Evolutionary conservation across 2,329 filamentous ascomycete genomes (phyloP), one percentile per base, ranked within the genome.

Genomic region (Chaetomiaceae sp.): DNA sequence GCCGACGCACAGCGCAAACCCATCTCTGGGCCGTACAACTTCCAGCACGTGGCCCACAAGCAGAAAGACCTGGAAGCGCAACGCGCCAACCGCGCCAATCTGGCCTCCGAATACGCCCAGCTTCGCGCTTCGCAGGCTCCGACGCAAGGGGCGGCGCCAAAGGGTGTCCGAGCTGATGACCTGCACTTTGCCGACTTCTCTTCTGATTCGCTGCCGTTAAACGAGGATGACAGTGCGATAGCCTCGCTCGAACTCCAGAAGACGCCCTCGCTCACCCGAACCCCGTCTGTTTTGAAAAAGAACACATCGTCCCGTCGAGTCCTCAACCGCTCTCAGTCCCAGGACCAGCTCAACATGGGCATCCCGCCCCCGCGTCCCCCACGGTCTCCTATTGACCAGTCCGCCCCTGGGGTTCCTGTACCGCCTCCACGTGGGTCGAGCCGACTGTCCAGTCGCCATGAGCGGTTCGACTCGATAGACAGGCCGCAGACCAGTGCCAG

Each of bases 21-120:
- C 44, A 85, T 85, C 48, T 85, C 82, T 1, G 76, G 71, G 1
- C 82, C 82, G 3, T 85, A 82, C 66, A 83, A 85, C 68, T 85
- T 85, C 54, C 81, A 84, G 61, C 82, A 85, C 64, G 72, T 85
- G 30, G 75, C 77, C 4, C 81, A 84, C 62, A 80, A 76, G 12
- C 69, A 73, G 12, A 75, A 74, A 41, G 74, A 81, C 25, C 69
- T 72, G 4, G 68, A 68, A 49, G 54, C 73, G 6, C 67, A 71
- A 37, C 65, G 68, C 23, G 59, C 66, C 3, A 74, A 68, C 57
- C 70, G 69, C 14, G 64, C 66, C 42, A 69, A 74, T 23, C 60
- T 74, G 43, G 68, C 69, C 13, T 69, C 70, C 10, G 75, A 76
- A 51, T 70, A 74, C 50, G 70, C 72, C 14, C 66, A 68, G 12